Conservation (phyloP, 179 eudicot genomes). For the Beta corolliflora region DNA sequence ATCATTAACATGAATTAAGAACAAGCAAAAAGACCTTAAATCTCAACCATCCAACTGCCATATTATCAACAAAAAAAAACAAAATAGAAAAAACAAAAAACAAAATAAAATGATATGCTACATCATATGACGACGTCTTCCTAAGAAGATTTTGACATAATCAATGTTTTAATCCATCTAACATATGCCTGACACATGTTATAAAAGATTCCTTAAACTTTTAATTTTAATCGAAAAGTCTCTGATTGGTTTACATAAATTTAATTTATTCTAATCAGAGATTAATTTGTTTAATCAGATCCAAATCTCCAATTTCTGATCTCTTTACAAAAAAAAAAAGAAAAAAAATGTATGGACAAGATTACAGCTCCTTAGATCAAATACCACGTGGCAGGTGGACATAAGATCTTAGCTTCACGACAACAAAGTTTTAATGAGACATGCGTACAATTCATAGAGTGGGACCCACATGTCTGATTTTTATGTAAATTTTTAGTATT, state of each 20-base stretch:
- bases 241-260: neutral
- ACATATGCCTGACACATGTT: constrained; percentile 26
- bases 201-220: constrained; percentile 27
- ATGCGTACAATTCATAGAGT: constrained; percentile 26
- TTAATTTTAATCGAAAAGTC: neutral
- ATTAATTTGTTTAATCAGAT: constrained; percentile 8
- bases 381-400: constrained; percentile 33
- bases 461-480: constrained; percentile 28
- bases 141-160: neutral
- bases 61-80: neutral
- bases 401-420: constrained; percentile 10
- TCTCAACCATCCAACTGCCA: constrained; percentile 27
- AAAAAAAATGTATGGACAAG: neutral
- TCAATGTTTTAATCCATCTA: constrained; percentile 1
- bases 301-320: constrained; percentile 14
- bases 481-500: constrained; percentile 3
- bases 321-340: too few relatives aligned
- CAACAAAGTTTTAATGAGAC: constrained; percentile 24
- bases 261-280: constrained; percentile 2
- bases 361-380: constrained; percentile 12
- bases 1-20: neutral
- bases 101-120: neutral
- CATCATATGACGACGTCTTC: constrained; percentile 9
- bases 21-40: neutral
- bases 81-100: too few relatives aligned